Base-by-base conservation (phyloP, 441 rosid genomes). In the Daphne laureola region DNA sequence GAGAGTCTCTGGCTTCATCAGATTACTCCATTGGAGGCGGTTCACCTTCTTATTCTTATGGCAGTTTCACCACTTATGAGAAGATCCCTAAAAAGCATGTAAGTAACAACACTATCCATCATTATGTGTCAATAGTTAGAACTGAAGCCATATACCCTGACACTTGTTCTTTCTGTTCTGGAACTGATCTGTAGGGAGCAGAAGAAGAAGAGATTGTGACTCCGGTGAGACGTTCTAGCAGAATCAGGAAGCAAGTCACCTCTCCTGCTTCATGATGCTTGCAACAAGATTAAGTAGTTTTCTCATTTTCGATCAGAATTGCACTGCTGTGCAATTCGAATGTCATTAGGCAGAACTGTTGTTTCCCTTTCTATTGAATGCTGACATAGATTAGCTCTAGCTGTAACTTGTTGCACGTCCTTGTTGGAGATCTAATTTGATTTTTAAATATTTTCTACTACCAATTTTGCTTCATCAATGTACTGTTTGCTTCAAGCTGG, bases 1-100 rank as follows among this genome's bases (percentile, higher is more conserved):
- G 94, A 49, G 94, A 84, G 63, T 84, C 94, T 12, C 64, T 78
- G 58, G 96, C 90, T 64, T 84, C 96, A 57, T 78, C 87, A 27
- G 94, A 84, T 48, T 64, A 68, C 68, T 88, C 95, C 7, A 59
- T 58, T 53, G 79, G 56, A 50, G 25, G 69, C 5, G 1, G 9
- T 31, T 31, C 38, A 31, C 38, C 38, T 31, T 76, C 95, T 16
- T 54, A 63, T 25, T 87, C 98, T 18, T 81, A 75, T 38, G 96
- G 98, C 46, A 88, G 98, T 59, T 92, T 84, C 75, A 92, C 96
- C 51, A 79, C 90, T 0, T 88, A 77, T 14, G 95, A 92, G 74
- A 92, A 75, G 69, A 61, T 84, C 45, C 71, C 77, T 14, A 63
- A 31, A 77, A 82, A 71, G 65, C 73, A 74, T 42, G 96, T 87